phyloP scores from a whole-genome alignment of 192 early-diverging fungal genomes.

The Lunasporangiospora selenospora region DNA sequence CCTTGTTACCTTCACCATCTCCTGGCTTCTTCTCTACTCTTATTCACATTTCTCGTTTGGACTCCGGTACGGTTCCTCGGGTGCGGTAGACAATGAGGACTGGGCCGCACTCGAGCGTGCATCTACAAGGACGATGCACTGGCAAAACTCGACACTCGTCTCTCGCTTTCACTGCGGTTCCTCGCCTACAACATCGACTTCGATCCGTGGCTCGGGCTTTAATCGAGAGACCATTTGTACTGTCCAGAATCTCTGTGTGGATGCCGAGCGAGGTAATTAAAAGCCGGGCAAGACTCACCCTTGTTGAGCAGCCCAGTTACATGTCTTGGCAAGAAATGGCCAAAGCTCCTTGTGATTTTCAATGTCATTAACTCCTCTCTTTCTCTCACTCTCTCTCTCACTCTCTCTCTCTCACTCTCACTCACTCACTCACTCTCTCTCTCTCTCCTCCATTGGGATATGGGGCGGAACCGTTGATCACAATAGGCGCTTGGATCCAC shows the following conservation, averaged over 20 bases:
- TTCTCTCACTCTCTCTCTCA: no score
- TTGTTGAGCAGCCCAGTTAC: no score
- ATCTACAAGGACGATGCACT: constrained; percentile 10
- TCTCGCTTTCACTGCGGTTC: constrained; percentile 22
- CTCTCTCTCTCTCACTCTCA: no score
- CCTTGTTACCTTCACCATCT: constrained; percentile 24
- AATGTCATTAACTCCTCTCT: no score
- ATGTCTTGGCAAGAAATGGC: no score
- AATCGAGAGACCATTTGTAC: constrained; percentile 35
- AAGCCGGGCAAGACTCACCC: no score
- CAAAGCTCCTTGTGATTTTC: no score
- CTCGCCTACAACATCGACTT: background rate
- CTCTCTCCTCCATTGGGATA: no score
- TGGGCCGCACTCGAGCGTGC: constrained; percentile 23
- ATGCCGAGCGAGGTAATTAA: constrained; percentile 31
- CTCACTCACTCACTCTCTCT: no score
- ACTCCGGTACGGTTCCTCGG: background rate
- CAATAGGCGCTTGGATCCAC: constrained; percentile 40
- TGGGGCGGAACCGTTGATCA: no score
- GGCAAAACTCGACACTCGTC: constrained; percentile 17
- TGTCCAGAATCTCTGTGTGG: constrained; percentile 36
- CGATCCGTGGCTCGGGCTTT: constrained; percentile 7
- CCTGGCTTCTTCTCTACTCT: constrained; percentile 29
- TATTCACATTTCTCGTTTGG: constrained; percentile 17
- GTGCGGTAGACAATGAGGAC: constrained; percentile 20